Base-by-base conservation (phyloP, 129 eudicot species). In the Apium graveolens region DNA sequence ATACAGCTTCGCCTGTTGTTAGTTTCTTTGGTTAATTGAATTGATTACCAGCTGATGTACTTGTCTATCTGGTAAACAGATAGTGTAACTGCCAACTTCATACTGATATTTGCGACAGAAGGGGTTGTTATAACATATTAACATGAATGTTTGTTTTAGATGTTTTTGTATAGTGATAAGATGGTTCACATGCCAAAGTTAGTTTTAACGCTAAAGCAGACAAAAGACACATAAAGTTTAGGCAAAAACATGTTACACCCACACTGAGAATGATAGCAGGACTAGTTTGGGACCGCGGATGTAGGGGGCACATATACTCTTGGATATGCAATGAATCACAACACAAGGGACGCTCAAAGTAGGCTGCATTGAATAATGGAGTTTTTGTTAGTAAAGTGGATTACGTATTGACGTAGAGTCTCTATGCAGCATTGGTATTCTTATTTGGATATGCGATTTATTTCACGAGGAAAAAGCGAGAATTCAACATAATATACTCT, bases 111-210 rank as follows among this genome's bases (percentile, higher is more conserved):
- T 45, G 49, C 17, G 3, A 45, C 49, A 45, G 37, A 35, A 35
- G 17, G 49, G 49, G 17, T 12, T 45, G 49, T 45, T 11, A 45
- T 45, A 53, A 60, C n/a, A n/a, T n/a, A n/a, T n/a, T n/a, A n/a
- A n/a, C 11, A 11, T 27, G 8, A 27, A 14, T 27, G 11, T 34
- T 34, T 21, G n/a, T n/a, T n/a, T n/a, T n/a, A n/a, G n/a, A n/a
- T n/a, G n/a, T n/a, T n/a, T n/a, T n/a, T n/a, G 46, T 37, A 18
- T 2, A 0, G 2, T 37, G 14, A 7, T 38, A 39, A 42, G 32
- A 42, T 42, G 49, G 37, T 42, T 73, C 76, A 42, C 76, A 73
- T 73, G 76, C 76, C 55, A 73, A 73, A 42, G 11, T 41, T 72
- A 39, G 8, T 73, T 38, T 21, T 38, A 39, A 51, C 11, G 34